Evolutionary conservation across 495 filamentous ascomycete species (phyloP), one percentile per base, ranked within the genome.

Genomic region (Parathielavia appendiculata): DNA sequence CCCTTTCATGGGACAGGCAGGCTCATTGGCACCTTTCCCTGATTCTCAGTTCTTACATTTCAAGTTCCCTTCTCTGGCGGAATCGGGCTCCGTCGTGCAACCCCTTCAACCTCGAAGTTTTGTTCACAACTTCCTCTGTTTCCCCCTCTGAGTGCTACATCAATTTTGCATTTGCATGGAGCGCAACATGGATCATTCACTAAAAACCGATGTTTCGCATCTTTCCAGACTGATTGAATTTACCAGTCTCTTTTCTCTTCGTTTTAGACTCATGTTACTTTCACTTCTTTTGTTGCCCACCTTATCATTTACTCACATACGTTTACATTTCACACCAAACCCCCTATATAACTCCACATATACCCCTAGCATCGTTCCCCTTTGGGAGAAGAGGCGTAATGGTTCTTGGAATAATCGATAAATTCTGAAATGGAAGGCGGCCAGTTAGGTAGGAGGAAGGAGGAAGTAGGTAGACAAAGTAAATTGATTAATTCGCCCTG

Each of bases 271-370:
- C 13, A 16, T 26, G 23, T 32, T 16, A 3, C 35, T 38, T 14
- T 10, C 11, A 12, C 22, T 20, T 30, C 3, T 30, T 30, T 30
- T 30, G 26, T 30, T 30, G 26, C 2, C 26, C 6, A 30, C 26
- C 2, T 6, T 30, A 3, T 30, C 6, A 30, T 30, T 30, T 34
- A 30, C 30, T 34, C 32, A 16, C 7, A 16, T 17, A 32, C 26
- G 2, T 38, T 16, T 23, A 26, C 32, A 13, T 5, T 38, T 47
- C 39, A 47, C 1, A 11, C 41, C 22, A 13, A 36, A 26, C 53
- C 32, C 40, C 14, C 19, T 56, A 46, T 56, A 43, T 54, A 55
- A n/a, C 40, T 34, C 52, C 32, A 38, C 30, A 38, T 51, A 51
- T 51, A 51, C 49, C 49, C 49, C 49, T 23, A 51, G 32, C 49